These are phyloP conservation scores for Zymoseptoria ardabiliae DNA, from an alignment of 2,329 filamentous ascomycete genomes.

Conservation along the genomic window DNA sequence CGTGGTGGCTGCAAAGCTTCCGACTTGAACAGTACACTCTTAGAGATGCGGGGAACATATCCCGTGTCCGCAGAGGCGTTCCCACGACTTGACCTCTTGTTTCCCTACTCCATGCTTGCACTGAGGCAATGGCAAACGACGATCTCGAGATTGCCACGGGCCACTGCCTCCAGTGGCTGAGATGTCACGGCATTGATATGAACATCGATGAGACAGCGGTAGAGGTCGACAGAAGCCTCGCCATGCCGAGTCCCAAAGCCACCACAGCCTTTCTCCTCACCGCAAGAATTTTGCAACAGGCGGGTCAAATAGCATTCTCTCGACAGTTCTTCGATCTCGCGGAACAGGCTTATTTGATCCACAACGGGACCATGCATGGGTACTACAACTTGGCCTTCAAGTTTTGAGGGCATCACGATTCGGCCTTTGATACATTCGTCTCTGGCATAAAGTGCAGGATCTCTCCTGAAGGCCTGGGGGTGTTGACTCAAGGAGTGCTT, in stretches of 20 bases:
- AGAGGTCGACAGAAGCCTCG: not conserved
- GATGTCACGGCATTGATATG: not conserved
- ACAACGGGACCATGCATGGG: conserved; percentile 7
- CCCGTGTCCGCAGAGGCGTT: no score
- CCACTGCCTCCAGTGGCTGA: conserved; percentile 1
- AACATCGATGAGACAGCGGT: not conserved
- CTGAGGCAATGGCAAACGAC: not conserved
- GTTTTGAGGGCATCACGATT: no score
- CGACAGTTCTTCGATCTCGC: conserved; percentile 3
- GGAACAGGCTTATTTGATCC: conserved; percentile 1
- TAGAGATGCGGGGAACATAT: no score
- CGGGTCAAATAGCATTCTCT: not conserved
- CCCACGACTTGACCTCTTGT: no score
- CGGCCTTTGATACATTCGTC: no score
- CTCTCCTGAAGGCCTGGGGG: no score
- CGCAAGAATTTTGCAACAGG: conserved; percentile 2
- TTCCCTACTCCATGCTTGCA: no score
- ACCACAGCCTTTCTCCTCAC: conserved; percentile 4
- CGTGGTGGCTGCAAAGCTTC: conserved; percentile 1
- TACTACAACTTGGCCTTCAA: not conserved
- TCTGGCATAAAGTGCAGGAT: no score
- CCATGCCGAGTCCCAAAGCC: not conserved
- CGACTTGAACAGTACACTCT: not conserved
- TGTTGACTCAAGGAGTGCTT: no score
- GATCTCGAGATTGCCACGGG: conserved; percentile 4